Percentiles rank a stretch among this genome's conserved stretches.
phyloP scores from a whole-genome alignment of 352 stramenopile species.

The Phytophthora tubulina region DNA sequence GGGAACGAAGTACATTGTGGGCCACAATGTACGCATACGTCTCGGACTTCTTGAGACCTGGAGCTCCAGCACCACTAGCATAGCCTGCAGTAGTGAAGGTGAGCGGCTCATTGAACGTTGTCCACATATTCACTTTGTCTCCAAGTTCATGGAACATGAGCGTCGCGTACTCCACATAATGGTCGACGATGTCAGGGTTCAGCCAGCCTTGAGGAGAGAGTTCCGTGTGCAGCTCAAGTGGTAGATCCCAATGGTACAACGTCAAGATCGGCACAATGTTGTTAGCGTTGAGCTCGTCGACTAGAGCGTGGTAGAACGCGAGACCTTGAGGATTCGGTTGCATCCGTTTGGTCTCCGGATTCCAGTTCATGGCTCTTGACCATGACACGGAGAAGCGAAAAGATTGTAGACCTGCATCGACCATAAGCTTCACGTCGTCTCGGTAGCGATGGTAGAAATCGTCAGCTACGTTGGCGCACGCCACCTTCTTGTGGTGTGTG shows the following conservation, averaged over 20 bases:
- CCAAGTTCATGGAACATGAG: slow-evolving; percentile 93
- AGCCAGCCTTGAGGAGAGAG: slow-evolving; percentile 81
- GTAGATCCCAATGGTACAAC: slow-evolving; percentile 98
- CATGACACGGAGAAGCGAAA: slow-evolving; percentile 96
- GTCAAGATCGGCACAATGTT: slow-evolving; percentile 94
- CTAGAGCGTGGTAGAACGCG: slow-evolving; percentile 93
- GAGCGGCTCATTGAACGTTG: slow-evolving; percentile 96
- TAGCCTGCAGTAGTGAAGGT: slow-evolving; percentile 90
- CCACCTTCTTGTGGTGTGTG: slow-evolving; percentile 61
- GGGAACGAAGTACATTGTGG: slow-evolving; percentile 92
- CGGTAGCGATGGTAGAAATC: slow-evolving; percentile 94
- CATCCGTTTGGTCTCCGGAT: slow-evolving; percentile 60
- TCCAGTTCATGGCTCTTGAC: slow-evolving; percentile 91
- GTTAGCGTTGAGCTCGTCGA: slow-evolving; percentile 82
- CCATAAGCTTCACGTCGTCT: slow-evolving; percentile 95
- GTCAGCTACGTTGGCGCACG: slow-evolving; percentile 93
- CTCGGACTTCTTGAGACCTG: slow-evolving; percentile 51
- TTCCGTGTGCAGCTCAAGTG: slow-evolving; percentile 84
- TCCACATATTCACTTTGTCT: slow-evolving; percentile 93
- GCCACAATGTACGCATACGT: slow-evolving; percentile 65
- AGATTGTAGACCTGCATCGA: slow-evolving; percentile 87
- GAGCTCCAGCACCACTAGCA: slow-evolving; percentile 66
- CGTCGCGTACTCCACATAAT: slow-evolving; percentile 90
- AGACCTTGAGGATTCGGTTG: slow-evolving; percentile 88
- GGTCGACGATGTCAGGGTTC: slow-evolving; percentile 59